phyloP scores from a whole-genome alignment of 2,329 filamentous ascomycete species.

The Aureobasidium pullulans region DNA sequence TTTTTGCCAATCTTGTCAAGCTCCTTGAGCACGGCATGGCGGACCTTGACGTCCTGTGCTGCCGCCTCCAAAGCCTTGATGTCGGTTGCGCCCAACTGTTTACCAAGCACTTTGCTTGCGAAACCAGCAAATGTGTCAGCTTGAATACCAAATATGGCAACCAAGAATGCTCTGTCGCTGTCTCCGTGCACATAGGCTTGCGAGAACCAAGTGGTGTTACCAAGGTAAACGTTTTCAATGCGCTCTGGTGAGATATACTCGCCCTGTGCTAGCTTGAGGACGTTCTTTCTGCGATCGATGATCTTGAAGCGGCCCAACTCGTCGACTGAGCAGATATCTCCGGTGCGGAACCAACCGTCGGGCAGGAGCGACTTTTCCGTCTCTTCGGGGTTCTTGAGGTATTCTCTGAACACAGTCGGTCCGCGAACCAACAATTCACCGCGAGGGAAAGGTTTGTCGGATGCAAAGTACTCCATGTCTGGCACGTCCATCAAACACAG shows the following conservation, averaged over 20 bases:
- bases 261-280: constrained; percentile 95
- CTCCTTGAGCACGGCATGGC: constrained; percentile 67
- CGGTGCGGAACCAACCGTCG: constrained; percentile 96
- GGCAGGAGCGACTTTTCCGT: constrained; percentile 73
- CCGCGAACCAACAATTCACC: constrained; percentile 84
- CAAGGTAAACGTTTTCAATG: constrained; percentile 89
- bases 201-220: constrained; percentile 67
- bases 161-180: constrained; percentile 68
- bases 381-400: constrained; percentile 85
- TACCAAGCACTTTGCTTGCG: constrained; percentile 67
- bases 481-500: constrained; percentile 78
- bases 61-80: constrained; percentile 59
- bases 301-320: constrained; percentile 81
- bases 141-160: constrained; percentile 82
- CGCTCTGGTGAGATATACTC: constrained; percentile 97
- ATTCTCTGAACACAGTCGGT: constrained; percentile 72
- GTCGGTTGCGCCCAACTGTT: constrained; percentile 49
- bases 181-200: constrained; percentile 91
- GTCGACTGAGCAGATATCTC: constrained; percentile 84
- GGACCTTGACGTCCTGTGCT: constrained; percentile 61
- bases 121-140: constrained; percentile 76
- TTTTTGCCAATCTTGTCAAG: constrained; percentile 71
- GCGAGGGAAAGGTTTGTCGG: constrained; percentile 81
- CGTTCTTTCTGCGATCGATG: constrained; percentile 96
- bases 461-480: constrained; percentile 85